A percentile compares a stretch with the other conserved stretches of the same genome.
Conservation (phyloP, 2,329 filamentous ascomycete genomes). For the Albifimbria verrucaria region DNA sequence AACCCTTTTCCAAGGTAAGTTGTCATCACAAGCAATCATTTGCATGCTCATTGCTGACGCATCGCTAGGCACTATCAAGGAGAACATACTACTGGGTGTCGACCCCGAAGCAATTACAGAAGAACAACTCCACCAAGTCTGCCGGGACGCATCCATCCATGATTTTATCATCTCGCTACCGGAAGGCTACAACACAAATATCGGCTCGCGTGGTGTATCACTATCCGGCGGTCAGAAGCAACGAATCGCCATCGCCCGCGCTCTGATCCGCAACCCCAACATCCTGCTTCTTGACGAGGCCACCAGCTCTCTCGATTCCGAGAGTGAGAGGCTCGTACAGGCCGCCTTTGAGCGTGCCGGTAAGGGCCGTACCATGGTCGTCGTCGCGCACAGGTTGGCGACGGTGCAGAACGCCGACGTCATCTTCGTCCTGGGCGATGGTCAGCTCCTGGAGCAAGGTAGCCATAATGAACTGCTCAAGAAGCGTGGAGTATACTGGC, state of each 20-base stretch:
- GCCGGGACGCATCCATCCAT: conserved; percentile 63
- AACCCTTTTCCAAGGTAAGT: conserved; percentile 66
- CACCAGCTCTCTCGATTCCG: conserved; percentile 65
- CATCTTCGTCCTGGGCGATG: conserved; percentile 74
- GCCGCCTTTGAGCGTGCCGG: conserved; percentile 63
- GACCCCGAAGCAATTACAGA: conserved; percentile 49
- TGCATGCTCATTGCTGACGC: too few relatives aligned
- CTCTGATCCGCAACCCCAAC: conserved; percentile 62
- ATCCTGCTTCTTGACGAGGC: conserved; percentile 71
- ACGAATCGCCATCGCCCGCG: conserved; percentile 66
- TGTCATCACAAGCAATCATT: too few relatives aligned
- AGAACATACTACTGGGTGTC: conserved; percentile 68
- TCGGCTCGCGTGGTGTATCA: conserved; percentile 64
- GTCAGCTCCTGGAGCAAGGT: conserved; percentile 53
- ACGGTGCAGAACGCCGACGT: conserved; percentile 76
- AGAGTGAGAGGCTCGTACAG: conserved; percentile 61
- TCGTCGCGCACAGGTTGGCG: conserved; percentile 73
- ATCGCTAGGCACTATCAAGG: conserved; percentile 53
- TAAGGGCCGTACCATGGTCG: conserved; percentile 63
- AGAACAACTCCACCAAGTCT: conserved; percentile 48
- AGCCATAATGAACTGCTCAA: conserved; percentile 49
- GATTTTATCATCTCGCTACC: conserved; percentile 68
- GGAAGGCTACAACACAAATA: conserved; percentile 63
- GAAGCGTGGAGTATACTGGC: conserved; percentile 52
- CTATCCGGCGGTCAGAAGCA: conserved; percentile 73